A percentile compares a stretch with the other conserved stretches of the same genome.
Evolutionary conservation across 345 rosid species (phyloP).

Genomic region (Camelina laxa): DNA sequence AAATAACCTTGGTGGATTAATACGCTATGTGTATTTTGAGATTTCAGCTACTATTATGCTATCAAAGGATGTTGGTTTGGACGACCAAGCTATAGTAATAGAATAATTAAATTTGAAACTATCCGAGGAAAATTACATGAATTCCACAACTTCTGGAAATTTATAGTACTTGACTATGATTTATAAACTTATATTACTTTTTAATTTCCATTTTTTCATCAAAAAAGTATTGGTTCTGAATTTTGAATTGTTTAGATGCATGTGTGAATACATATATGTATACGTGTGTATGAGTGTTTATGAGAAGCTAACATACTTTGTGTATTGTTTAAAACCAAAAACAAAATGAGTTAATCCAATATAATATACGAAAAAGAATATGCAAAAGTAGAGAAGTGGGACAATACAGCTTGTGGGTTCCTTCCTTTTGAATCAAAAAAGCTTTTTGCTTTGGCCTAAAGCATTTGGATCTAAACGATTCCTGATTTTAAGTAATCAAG

Average conservation of each 20-base stretch:
- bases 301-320: not conserved
- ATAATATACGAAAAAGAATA: slow-evolving; percentile 24
- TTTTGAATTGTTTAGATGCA: not conserved
- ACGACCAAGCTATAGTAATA: not conserved
- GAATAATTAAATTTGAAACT: slow-evolving; percentile 13
- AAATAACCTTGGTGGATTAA: not conserved
- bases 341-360: not conserved
- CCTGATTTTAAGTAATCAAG: not conserved
- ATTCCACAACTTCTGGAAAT: slow-evolving; percentile 29
- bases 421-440: slow-evolving; percentile 43
- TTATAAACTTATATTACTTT: not conserved
- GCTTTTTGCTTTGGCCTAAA: slow-evolving; percentile 45
- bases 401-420: slow-evolving; percentile 23
- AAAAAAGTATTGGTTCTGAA: not conserved
- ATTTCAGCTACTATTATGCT: not conserved
- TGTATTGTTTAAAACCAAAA: not conserved
- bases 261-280: not conserved
- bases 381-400: slow-evolving; percentile 36
- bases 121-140: slow-evolving; percentile 34
- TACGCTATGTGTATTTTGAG: not conserved
- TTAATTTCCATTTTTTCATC: not conserved
- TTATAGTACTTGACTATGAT: slow-evolving; percentile 16
- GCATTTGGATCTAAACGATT: slow-evolving; percentile 35
- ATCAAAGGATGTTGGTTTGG: slow-evolving; percentile 21
- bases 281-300: not conserved